Base-by-base conservation (phyloP, 345 rosid genomes). In the Hibiscus syriacus region DNA sequence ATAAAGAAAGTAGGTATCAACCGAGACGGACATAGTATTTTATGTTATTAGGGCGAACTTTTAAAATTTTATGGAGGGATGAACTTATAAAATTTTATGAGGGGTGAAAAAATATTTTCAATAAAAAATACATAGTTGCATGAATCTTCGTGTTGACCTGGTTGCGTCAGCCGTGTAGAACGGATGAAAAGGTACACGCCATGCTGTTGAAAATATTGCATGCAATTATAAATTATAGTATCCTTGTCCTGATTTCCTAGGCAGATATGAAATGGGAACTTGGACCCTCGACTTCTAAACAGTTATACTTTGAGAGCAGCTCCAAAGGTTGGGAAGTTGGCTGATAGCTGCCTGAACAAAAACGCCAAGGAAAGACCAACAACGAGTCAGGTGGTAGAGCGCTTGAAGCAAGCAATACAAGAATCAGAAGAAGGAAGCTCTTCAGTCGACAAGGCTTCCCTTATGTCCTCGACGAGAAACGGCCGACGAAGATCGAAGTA, bases 291-390 rank as follows among this genome's bases (percentile, higher is more conserved):
- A 26, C 81, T 94, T 14, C 30, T 85, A 66, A 85, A 83, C 69
- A 80, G 79, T 13, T 89, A 74, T 74, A 74, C 85, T 0, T 26
- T 80, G 38, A 6, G 30, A 30, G 79, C 83, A 66, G 92, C 92
- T 6, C 81, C 70, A 59, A 84, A 59, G 43, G 67, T 91, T 55
- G 84, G 79, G 13, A 89, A 82, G 71, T 56, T 94, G 77, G 97
- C 99, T 29, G 85, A 91, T 71, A 72, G 81, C 58, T 94, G 99
- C 82, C 72, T 94, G 45, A 82, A 73, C 75, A 94, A 85, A 85
- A 84, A 82, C 45, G 72, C 87, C 0, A 87, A 88, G 69, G 89
- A 83, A 27, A 83, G 97, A 50, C 99, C 96, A 0, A 71, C 85
- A 6, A 91, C 91, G 96, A 70, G 72, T 13, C 72, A 73, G 66